A percentile compares a stretch with the other conserved stretches of the same genome.
Evolutionary conservation across 192 early-diverging fungal genomes (phyloP).

Genomic region (Pilaira anomala): DNA sequence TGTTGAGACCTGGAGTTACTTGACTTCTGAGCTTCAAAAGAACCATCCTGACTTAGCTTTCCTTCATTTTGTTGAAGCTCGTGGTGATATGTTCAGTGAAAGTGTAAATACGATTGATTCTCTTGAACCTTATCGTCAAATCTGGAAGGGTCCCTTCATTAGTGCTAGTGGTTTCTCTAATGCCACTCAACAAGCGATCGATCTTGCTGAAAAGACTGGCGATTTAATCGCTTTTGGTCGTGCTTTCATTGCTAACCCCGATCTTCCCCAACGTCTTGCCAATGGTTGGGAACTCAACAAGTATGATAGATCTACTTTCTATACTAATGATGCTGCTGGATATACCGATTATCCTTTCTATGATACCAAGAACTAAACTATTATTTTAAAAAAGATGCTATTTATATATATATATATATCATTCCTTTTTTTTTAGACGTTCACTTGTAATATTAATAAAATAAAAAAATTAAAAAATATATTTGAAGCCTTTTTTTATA

Average conservation of each 20-base stretch:
- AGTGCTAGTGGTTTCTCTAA: conserved; percentile 24
- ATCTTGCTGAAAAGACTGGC: conserved; percentile 5
- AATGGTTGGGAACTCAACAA: conserved; percentile 22
- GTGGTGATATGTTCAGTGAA: background rate
- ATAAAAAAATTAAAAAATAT: too few species aligned
- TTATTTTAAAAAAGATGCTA: too few species aligned
- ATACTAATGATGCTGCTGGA: conserved; percentile 1
- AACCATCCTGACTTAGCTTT: conserved; percentile 32
- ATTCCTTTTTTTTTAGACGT: too few species aligned
- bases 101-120: conserved; percentile 45
- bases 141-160: conserved; percentile 28
- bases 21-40: conserved; percentile 24
- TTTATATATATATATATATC: too few species aligned
- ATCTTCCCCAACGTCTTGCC: conserved; percentile 25
- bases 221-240: conserved; percentile 33
- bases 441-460: too few species aligned
- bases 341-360: conserved; percentile 35
- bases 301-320: conserved; percentile 31
- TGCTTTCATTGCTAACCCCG: conserved; percentile 38
- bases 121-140: conserved; percentile 14
- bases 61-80: conserved; percentile 31
- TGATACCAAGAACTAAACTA: too few species aligned
- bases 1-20: conserved; percentile 23
- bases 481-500: too few species aligned
- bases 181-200: background rate